Evolutionary conservation across 1,284 basidiomycete genomes (phyloP).

Genomic region (Trametes hirsuta): DNA sequence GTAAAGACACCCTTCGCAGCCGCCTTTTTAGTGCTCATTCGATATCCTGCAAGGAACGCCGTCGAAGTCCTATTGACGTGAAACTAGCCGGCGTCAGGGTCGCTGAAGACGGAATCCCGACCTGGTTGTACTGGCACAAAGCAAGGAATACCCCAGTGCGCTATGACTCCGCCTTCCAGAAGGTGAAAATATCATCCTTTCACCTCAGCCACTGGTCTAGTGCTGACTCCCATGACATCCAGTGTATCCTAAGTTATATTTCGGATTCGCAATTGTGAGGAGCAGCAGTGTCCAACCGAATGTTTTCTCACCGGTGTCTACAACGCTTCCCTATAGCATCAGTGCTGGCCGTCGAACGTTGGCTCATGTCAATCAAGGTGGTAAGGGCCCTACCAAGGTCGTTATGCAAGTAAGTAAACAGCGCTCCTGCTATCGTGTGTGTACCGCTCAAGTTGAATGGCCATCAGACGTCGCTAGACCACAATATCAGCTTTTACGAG

Average conservation of each 20-base stretch:
- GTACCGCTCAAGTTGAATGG: not conserved
- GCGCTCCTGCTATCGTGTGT: conserved; percentile 30
- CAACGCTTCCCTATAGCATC: conserved; percentile 50
- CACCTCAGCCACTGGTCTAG: not conserved
- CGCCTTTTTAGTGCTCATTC: not conserved
- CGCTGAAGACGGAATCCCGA: conserved; percentile 49
- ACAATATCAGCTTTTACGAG: conserved; percentile 85
- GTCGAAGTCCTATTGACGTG: conserved; percentile 70
- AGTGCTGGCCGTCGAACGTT: conserved; percentile 57
- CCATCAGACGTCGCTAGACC: conserved; percentile 78
- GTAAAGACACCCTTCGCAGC: not conserved
- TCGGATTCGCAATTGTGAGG: conserved; percentile 84
- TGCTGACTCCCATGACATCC: not conserved
- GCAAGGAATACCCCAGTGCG: conserved; percentile 62
- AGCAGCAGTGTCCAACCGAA: not conserved
- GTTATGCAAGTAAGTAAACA: conserved; percentile 64
- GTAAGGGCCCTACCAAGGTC: conserved; percentile 50
- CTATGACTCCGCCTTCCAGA: conserved; percentile 77
- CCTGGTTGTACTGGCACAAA: conserved; percentile 82
- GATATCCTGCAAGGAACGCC: conserved; percentile 55
- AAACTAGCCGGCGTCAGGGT: conserved; percentile 47
- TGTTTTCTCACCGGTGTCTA: not conserved
- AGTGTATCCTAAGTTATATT: conserved; percentile 88
- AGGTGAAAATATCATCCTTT: conserved; percentile 50
- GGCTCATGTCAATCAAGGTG: conserved; percentile 9